Conservation (phyloP, 768 basidiomycete species). For the Leccinum subtestaceum region DNA sequence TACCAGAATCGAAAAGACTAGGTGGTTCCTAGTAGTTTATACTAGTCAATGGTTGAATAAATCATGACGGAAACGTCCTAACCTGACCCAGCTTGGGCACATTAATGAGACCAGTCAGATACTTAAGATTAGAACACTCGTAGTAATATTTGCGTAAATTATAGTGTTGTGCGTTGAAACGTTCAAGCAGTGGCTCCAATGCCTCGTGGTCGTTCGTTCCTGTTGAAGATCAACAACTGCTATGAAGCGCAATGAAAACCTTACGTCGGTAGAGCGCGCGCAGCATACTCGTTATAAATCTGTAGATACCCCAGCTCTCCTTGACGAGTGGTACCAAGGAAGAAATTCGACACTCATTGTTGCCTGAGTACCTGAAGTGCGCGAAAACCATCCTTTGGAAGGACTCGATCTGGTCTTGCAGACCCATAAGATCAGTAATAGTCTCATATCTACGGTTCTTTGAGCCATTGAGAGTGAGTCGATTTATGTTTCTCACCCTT, state of each 20-base stretch:
- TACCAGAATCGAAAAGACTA: constrained; percentile 81
- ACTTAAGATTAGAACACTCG: constrained; percentile 98
- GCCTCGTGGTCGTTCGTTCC: constrained; percentile 89
- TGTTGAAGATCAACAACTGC: constrained; percentile 30
- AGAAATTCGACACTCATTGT: constrained; percentile 95
- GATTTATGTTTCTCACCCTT: constrained; percentile 65
- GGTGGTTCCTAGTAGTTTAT: constrained; percentile 75
- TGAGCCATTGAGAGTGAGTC: constrained; percentile 29
- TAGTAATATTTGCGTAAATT: constrained; percentile 97
- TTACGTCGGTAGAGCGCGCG: constrained; percentile 92
- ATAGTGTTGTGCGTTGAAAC: constrained; percentile 90
- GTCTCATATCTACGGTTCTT: constrained; percentile 78
- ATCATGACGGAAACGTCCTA: background rate
- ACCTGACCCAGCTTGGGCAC: constrained; percentile 90
- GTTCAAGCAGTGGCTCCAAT: constrained; percentile 81
- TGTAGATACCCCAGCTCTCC: constrained; percentile 98
- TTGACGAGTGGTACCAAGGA: constrained; percentile 95
- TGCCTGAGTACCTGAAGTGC: constrained; percentile 85
- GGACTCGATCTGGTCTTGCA: constrained; percentile 98
- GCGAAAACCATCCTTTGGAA: constrained; percentile 98
- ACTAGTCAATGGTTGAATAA: background rate
- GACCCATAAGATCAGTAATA: constrained; percentile 93
- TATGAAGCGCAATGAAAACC: constrained; percentile 24
- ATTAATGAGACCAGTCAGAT: constrained; percentile 95
- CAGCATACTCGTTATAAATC: constrained; percentile 98